Evolutionary conservation across 2,329 filamentous ascomycete species (phyloP).

Genomic region (Sporothrix humicola): DNA sequence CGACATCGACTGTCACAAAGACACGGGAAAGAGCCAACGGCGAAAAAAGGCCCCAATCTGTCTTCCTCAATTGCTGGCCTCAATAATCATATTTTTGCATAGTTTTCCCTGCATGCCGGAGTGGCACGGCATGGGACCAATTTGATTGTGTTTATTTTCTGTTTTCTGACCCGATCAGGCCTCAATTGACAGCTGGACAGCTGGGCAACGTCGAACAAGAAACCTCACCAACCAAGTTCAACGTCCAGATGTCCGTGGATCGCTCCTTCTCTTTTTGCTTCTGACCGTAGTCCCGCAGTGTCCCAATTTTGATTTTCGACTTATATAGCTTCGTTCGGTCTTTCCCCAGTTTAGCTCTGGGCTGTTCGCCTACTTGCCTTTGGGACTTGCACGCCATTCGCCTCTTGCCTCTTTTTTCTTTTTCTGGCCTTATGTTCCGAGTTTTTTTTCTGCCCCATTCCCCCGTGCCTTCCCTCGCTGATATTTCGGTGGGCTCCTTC

Average conservation of each 20-base stretch:
- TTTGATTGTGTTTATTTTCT: not conserved
- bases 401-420: slow-evolving; percentile 18
- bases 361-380: not conserved
- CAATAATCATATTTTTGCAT: not conserved
- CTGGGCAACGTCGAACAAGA: not conserved
- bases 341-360: not conserved
- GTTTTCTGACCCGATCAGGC: not conserved
- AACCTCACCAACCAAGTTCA: not conserved
- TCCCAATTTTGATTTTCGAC: not conserved
- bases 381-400: not conserved
- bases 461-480: slow-evolving; percentile 21
- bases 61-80: not conserved
- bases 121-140: slow-evolving; percentile 18
- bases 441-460: slow-evolving; percentile 16
- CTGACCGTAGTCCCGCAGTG: slow-evolving; percentile 1
- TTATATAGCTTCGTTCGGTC: slow-evolving; percentile 8
- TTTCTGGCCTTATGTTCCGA: not conserved
- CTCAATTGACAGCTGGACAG: slow-evolving; percentile 5
- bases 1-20: slow-evolving; percentile 13
- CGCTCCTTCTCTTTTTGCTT: slow-evolving; percentile 6
- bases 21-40: not conserved
- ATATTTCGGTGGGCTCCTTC: slow-evolving; percentile 7
- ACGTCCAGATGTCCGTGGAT: not conserved
- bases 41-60: not conserved
- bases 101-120: too few relatives aligned